A percentile compares a stretch with the other conserved stretches of the same genome.
Conservation (phyloP, 495 filamentous ascomycete species). For the Trichoderma virens region DNA sequence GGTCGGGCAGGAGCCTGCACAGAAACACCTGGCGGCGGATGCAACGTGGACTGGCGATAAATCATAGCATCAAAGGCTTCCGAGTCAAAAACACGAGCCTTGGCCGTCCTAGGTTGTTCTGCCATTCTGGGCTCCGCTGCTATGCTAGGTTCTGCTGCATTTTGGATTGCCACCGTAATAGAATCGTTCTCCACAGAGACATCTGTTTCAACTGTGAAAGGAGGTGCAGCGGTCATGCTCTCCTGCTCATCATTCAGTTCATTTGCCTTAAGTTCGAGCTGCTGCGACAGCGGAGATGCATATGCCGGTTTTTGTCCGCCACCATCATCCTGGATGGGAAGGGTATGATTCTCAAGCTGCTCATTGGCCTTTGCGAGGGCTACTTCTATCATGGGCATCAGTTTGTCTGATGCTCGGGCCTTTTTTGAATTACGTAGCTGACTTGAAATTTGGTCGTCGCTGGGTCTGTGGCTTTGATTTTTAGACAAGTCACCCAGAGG, state of each 20-base stretch:
- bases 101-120: not conserved
- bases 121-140: not conserved
- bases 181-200: not conserved
- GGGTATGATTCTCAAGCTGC: not conserved
- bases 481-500: not conserved
- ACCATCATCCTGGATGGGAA: not conserved
- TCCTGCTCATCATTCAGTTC: not conserved
- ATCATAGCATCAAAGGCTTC: constrained; percentile 3
- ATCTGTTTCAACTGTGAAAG: not conserved
- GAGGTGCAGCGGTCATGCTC: not conserved
- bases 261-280: not conserved
- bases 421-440: not conserved
- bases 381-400: not conserved
- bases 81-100: not conserved
- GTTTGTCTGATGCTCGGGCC: not conserved
- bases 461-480: not conserved
- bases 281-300: not conserved
- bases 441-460: not conserved
- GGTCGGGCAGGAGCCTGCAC: not conserved
- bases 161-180: not conserved
- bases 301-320: not conserved
- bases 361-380: not conserved
- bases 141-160: not conserved
- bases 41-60: not conserved
- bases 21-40: not conserved